Conservation (phyloP, 306 rosid species). For the Datisca glomerata region DNA sequence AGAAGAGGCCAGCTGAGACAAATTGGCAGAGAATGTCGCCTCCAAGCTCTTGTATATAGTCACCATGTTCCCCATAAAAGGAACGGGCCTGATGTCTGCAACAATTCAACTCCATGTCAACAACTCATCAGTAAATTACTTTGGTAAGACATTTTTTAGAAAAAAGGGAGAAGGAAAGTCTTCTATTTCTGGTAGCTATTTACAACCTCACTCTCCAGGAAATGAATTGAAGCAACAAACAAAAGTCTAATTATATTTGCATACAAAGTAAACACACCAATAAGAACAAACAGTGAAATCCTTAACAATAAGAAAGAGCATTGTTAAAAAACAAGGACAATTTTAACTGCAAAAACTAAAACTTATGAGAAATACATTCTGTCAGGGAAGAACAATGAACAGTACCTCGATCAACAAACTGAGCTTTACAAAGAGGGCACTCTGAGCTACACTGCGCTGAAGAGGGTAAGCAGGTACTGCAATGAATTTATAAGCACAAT, state of each 20-base stretch:
- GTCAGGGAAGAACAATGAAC: neutral
- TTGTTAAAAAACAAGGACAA: no score
- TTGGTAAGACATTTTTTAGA: no score
- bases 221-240: no score
- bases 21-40: conserved; percentile 33
- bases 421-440: conserved; percentile 55
- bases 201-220: no score
- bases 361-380: no score
- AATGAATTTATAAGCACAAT: conserved; percentile 1
- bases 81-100: conserved; percentile 47
- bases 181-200: no score
- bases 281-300: no score
- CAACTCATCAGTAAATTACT: conserved; percentile 5
- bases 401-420: conserved; percentile 30
- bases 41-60: conserved; percentile 54
- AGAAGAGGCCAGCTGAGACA: conserved; percentile 29
- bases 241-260: no score
- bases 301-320: no score
- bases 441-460: conserved; percentile 20
- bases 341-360: no score
- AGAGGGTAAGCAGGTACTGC: conserved; percentile 43
- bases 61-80: conserved; percentile 66
- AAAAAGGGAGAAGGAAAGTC: no score
- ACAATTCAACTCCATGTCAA: conserved; percentile 3
- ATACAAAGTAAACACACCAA: no score